Base-by-base conservation (phyloP, 1,284 basidiomycete species). In the Fomitopsis schrenkii region DNA sequence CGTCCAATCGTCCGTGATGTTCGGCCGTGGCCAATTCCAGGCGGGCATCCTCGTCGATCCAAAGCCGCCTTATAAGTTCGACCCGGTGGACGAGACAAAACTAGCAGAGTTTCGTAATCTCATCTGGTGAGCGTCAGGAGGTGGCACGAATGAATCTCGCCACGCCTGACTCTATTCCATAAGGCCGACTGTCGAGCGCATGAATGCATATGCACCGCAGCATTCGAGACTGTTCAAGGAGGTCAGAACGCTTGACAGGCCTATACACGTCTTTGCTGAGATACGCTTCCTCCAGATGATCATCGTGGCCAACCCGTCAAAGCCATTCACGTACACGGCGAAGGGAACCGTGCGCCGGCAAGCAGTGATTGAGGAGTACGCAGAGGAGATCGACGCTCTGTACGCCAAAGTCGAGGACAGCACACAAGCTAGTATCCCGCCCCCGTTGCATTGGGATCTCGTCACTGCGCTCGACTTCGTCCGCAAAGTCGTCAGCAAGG, bases 1-100 rank as follows among this genome's bases (percentile, higher is more conserved):
- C 35, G 63, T 79, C 17, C 36, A 67, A 15, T 53, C 62, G 10
- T 71, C 73, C 10, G 57, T 79, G 35, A 72, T 80, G 62, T 80
- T 80, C 62, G 79, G 79, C 10, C 70, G 76, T 3, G 77, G 72
- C 38, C 68, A 74, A 46, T 74, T 74, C 58, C 73, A 76, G 40
- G 72, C 72, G 19, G 78, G 79, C 2, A 60, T 79, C 28, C 66
- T 79, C 17, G 70, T 80, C 28, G 69, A 79, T 35, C 75, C 77
- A 1, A 62, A 65, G 40, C 61, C 66, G 2, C 58, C 45, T 7
- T 65, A 59, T 52, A 63, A 62, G 22, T 68, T 77, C 28, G 72
- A 77, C 59, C 66, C 70, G 14, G 42, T 50, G 2, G 69, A 74
- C 41, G 42, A 57, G 7, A 30, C 56, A 14, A 66, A 68, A 57